These are phyloP conservation scores for Parmales sp. DNA, from an alignment of 108 stramenopile species.

Conservation along the genomic window DNA sequence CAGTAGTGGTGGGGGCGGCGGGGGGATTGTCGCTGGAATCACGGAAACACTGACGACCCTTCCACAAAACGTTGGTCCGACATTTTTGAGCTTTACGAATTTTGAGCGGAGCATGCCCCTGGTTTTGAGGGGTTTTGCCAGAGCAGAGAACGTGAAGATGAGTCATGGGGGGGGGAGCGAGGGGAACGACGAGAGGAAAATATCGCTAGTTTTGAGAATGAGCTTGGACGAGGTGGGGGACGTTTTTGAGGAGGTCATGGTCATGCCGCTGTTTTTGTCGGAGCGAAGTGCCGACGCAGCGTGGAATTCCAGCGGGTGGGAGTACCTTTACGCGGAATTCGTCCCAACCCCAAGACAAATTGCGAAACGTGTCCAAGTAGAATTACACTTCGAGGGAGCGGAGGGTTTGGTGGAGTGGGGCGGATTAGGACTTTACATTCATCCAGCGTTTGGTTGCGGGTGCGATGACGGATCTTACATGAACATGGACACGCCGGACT, in stretches of 20 bases:
- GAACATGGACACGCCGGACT: constrained; percentile 5
- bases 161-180: neutral
- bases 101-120: constrained; percentile 4
- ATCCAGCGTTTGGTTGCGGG: neutral
- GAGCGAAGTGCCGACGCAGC: too few species aligned
- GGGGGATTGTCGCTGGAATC: neutral
- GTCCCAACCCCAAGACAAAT: neutral
- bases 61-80: neutral
- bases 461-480: neutral
- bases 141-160: too few species aligned
- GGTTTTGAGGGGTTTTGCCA: constrained; percentile 1
- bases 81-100: too few species aligned
- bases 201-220: neutral
- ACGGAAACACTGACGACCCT: neutral
- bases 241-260: neutral
- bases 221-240: neutral
- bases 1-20: neutral
- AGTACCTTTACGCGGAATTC: neutral
- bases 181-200: neutral
- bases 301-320: neutral
- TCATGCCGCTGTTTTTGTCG: neutral
- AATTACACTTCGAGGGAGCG: neutral
- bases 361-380: neutral
- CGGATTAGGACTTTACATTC: neutral
- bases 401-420: neutral